These are phyloP conservation scores for Penicillium frequentans DNA, from an alignment of 2,329 filamentous ascomycete genomes.

Conservation along the genomic window DNA sequence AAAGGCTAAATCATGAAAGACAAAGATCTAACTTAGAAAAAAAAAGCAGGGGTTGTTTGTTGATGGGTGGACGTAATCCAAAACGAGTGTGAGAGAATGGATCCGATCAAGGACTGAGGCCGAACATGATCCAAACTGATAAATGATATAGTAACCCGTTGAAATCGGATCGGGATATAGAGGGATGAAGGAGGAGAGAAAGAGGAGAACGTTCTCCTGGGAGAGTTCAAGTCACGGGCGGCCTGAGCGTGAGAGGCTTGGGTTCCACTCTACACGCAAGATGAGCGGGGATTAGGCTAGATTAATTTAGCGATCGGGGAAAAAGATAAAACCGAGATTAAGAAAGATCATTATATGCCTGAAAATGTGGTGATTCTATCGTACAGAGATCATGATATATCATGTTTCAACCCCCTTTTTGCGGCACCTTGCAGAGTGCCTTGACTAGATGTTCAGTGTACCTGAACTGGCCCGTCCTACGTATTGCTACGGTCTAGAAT, in stretches of 20 bases:
- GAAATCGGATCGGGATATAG: conserved; percentile 8
- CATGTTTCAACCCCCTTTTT: conserved; percentile 2
- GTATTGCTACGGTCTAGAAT: conserved; percentile 10
- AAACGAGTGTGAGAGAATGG: conserved; percentile 20
- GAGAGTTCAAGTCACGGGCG: conserved; percentile 11
- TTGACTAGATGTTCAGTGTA: neutral
- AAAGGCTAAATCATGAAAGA: conserved; percentile 26
- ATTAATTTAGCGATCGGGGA: neutral
- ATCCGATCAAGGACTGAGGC: conserved; percentile 15
- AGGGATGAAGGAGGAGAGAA: conserved; percentile 3
- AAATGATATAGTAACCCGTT: conserved; percentile 5
- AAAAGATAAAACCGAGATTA: neutral
- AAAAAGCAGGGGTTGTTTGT: conserved; percentile 1
- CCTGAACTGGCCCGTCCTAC: neutral
- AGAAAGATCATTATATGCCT: neutral
- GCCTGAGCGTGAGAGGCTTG: conserved; percentile 2
- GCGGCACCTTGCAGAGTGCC: conserved; percentile 1
- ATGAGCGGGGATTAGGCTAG: neutral
- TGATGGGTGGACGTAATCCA: neutral
- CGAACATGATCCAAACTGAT: conserved; percentile 24
- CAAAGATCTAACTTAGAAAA: neutral
- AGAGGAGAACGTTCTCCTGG: conserved; percentile 3
- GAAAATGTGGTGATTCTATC: too few species aligned
- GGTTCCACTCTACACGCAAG: conserved; percentile 4
- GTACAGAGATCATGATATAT: too few species aligned